Evolutionary conservation across 768 basidiomycete species (phyloP), one percentile per base, ranked within the genome.

Genomic region (Phlebiopsis gigantea): DNA sequence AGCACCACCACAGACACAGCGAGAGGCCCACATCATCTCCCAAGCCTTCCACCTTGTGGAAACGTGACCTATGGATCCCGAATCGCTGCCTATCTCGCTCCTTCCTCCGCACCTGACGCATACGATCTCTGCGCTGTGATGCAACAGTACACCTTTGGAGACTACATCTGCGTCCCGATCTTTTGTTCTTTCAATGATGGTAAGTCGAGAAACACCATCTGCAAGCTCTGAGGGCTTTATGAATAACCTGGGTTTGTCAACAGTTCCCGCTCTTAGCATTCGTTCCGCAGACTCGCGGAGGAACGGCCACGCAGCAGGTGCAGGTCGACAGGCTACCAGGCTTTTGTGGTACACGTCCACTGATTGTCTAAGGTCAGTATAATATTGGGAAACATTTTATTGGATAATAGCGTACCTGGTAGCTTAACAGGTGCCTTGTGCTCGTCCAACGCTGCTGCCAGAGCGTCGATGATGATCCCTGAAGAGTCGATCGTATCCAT

Each of bases 211-310:
- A 21, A 83, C 68, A 6, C 83, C 84, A 62, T 88, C 85, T 5
- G 87, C 72, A n/a, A 91, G 77, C 60, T 91, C 87, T 9, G 68
- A 72, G 1, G 87, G 78, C 65, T 87, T 89, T 66, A 92, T 79
- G 65, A 90, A 91, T 31, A 91, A 72, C 8, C 75, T 77, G 0
- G 87, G 72, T 63, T 85, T 87, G 69, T 85, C 77, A 39, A 90
- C 68, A n/a, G 80, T 71, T 0, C 75, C 58, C 0, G 83, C 76
- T 21, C 72, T 66, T 2, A 74, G 72, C 25, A 92, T 69, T 43
- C 73, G 76, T 34, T 72, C 69, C 24, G 84, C 69, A 42, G 76
- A 66, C 57, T 72, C 76, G 54, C 68, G 73, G 29, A 87, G 65
- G 45, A 72, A 62, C 2, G 69, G 64, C 46, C 73, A 63, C 68